Evolutionary conservation across 352 stramenopile genomes (phyloP), one percentile per base, ranked within the genome.

Genomic region (Globisporangium parvum): DNA sequence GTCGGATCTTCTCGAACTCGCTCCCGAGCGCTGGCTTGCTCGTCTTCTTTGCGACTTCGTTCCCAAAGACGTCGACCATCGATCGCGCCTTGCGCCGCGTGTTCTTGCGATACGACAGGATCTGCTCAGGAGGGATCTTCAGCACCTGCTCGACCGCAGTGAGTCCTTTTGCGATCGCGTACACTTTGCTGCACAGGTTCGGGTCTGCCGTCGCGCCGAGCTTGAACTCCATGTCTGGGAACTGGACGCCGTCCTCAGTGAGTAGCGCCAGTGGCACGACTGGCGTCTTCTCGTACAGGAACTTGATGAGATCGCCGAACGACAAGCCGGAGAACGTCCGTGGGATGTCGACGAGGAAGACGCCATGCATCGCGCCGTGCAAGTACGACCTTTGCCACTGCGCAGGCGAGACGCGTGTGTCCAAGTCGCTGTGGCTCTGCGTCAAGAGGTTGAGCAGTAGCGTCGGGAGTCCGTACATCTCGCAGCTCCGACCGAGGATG

Each of bases 181-280:
- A 92, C 20, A 92, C 73, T 40, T 89, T 92, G 63, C 82, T 90
- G 59, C 82, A 92, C 42, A 88, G 31, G 41, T 87, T 90, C 5
- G 82, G 82, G 37, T 92, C 82, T 1, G 82, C 77, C 0, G 77
- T 88, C 1, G 65, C 76, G 2, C 82, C 82, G 8, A 92, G 59
- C 55, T 92, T 92, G 60, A 90, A 92, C 14, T 88, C 77, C 63
- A 85, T 79, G 47, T 89, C 80, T 12, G 88, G 71, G 24, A 89
- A 82, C 44, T 83, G 69, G 15, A 87, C 78, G 11, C 77, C 74
- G 41, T 79, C 69, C 18, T 85, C 77, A 0, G 76, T 86, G 0
- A 90, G 67, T 65, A 92, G 77, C 0, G 79, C 82, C 9, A 92
- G 33, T 3, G 74, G 75, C 15, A 92, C 80, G 6, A 92, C 71